A percentile compares a stretch with the other conserved stretches of the same genome.
Conservation (phyloP, 441 rosid genomes). For the Syzygium malaccense region DNA sequence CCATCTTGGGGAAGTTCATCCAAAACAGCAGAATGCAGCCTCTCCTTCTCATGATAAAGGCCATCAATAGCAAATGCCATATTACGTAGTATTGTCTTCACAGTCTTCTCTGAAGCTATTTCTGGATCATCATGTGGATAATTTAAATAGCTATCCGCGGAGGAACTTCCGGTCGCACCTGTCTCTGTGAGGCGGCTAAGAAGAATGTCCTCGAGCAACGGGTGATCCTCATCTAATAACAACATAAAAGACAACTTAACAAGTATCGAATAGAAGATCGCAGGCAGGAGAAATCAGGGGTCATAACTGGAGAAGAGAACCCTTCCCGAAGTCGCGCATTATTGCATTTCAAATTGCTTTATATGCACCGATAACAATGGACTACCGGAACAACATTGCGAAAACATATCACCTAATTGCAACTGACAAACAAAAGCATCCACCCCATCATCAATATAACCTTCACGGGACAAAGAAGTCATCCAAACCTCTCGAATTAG, state of each 20-base stretch:
- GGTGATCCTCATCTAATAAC: constrained; percentile 40
- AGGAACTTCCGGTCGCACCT: constrained; percentile 85
- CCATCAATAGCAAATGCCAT: constrained; percentile 43
- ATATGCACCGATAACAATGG: background rate
- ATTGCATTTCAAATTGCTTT: background rate
- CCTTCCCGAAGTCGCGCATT: background rate
- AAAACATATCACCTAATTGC: background rate
- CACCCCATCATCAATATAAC: background rate
- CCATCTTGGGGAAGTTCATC: constrained; percentile 44
- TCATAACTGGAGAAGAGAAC: background rate
- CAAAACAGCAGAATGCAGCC: constrained; percentile 40
- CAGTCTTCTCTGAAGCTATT: constrained; percentile 31
- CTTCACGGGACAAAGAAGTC: background rate
- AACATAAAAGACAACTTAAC: constrained; percentile 10
- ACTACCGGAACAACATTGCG: background rate
- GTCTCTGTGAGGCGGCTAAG: constrained; percentile 63
- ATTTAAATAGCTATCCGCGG: constrained; percentile 31
- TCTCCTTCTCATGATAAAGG: constrained; percentile 59
- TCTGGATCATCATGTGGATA: constrained; percentile 34
- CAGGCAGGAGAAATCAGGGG: background rate
- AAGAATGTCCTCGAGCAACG: constrained; percentile 45
- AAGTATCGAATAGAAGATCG: constrained; percentile 11
- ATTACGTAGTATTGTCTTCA: constrained; percentile 32
- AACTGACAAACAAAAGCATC: background rate
- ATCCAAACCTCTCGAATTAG: constrained; percentile 27